Conservation (phyloP, 331 rosid genomes). For the Malus hybrid region DNA sequence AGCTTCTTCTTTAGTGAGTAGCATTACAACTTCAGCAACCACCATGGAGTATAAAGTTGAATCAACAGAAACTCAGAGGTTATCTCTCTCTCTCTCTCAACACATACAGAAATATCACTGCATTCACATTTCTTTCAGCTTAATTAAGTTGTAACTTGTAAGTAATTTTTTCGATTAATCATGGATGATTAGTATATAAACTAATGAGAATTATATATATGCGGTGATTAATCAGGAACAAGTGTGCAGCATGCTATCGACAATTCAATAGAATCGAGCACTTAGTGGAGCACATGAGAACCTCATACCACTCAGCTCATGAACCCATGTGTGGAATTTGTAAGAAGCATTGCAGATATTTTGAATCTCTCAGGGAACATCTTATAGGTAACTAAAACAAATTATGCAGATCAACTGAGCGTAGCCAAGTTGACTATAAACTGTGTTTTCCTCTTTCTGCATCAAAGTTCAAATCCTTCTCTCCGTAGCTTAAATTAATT, state of each 20-base stretch:
- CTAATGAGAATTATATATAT: background rate
- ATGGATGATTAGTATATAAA: background rate
- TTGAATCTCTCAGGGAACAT: slow-evolving; percentile 94
- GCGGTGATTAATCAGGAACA: slow-evolving; percentile 45
- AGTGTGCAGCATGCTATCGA: slow-evolving; percentile 88
- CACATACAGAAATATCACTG: background rate
- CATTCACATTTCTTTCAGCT: background rate
- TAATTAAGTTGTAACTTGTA: background rate
- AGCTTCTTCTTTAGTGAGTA: background rate
- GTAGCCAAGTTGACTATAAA: background rate
- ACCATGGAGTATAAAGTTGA: slow-evolving; percentile 19
- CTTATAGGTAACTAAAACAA: slow-evolving; percentile 46
- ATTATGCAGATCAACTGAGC: background rate
- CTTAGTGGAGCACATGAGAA: slow-evolving; percentile 96
- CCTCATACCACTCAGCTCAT: slow-evolving; percentile 79
- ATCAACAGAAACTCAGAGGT: slow-evolving; percentile 31
- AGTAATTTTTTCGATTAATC: background rate
- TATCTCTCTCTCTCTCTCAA: background rate
- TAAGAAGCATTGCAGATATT: slow-evolving; percentile 81
- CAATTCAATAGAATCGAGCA: slow-evolving; percentile 90
- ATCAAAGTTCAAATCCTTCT: background rate
- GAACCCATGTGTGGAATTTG: slow-evolving; percentile 89
- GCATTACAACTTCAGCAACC: background rate
- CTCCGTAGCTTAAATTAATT: background rate
- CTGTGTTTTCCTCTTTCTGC: background rate